Conservation (phyloP, 768 basidiomycete genomes). For the Lactifluus volemus region DNA sequence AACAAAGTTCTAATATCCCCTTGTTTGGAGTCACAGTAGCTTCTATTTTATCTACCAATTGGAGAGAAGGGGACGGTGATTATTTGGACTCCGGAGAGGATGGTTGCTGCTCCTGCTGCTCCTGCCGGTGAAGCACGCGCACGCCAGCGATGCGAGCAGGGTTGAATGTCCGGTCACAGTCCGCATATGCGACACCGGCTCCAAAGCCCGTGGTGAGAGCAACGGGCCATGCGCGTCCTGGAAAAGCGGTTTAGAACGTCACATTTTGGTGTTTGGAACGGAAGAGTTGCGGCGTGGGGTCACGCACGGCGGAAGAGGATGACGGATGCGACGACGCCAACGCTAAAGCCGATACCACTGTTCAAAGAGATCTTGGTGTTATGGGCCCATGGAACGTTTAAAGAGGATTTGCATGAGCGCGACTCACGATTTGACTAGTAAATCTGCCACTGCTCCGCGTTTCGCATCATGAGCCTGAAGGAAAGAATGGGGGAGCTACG, state of each 20-base stretch:
- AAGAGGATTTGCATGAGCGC: not conserved
- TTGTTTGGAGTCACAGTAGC: not conserved
- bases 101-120: conserved; percentile 22
- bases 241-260: conserved; percentile 8
- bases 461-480: not conserved
- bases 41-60: not conserved
- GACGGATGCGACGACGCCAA: conserved; percentile 82
- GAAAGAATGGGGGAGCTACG: not conserved
- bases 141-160: conserved; percentile 82
- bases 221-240: conserved; percentile 91
- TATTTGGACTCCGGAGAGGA: conserved; percentile 13
- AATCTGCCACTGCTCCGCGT: conserved; percentile 51
- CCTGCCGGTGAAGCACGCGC: conserved; percentile 42
- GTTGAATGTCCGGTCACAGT: conserved; percentile 92
- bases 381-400: not conserved
- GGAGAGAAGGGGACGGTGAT: not conserved
- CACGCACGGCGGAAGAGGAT: conserved; percentile 85
- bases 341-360: conserved; percentile 84
- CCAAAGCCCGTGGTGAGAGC: conserved; percentile 83
- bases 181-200: conserved; percentile 77
- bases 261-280: not conserved
- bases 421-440: conserved; percentile 79
- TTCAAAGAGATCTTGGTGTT: conserved; percentile 9
- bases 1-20: not conserved
- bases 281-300: not conserved